These are phyloP conservation scores for Panicum virgatum DNA, from an alignment of 202 grass and related monocot genomes.

Conservation along the genomic window DNA sequence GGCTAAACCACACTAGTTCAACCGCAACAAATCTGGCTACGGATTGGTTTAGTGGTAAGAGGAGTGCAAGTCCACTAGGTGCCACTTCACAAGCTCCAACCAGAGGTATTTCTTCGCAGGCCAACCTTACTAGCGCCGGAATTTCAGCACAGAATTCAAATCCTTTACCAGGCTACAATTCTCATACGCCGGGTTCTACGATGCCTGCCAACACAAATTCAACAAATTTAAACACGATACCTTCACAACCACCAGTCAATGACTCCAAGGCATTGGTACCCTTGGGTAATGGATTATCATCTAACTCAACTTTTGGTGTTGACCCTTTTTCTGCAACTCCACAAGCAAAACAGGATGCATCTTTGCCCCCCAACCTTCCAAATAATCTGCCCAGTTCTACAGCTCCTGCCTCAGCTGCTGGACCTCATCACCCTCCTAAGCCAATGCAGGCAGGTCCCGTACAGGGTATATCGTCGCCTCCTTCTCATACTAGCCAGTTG, in stretches of 20 bases:
- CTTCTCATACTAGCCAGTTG: constrained; percentile 49
- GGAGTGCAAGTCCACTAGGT: constrained; percentile 54
- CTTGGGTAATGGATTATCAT: constrained; percentile 65
- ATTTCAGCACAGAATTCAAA: constrained; percentile 37
- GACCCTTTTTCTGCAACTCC: constrained; percentile 59
- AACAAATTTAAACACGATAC: constrained; percentile 36
- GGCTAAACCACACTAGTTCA: constrained; percentile 53
- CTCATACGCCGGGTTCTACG: constrained; percentile 28
- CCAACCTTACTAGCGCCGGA: constrained; percentile 52
- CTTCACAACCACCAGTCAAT: constrained; percentile 52
- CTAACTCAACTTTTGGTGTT: constrained; percentile 60
- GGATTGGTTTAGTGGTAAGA: constrained; percentile 86
- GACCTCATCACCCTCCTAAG: constrained; percentile 51
- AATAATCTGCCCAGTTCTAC: constrained; percentile 47
- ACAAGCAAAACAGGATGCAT: constrained; percentile 45
- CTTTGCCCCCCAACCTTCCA: constrained; percentile 32
- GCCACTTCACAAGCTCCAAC: constrained; percentile 54
- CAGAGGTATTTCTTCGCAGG: constrained; percentile 46
- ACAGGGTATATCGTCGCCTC: constrained; percentile 47
- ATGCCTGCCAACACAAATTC: constrained; percentile 33
- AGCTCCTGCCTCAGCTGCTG: constrained; percentile 37
- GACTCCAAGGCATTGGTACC: constrained; percentile 65
- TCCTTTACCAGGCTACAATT: constrained; percentile 37
- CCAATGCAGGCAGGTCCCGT: constrained; percentile 38
- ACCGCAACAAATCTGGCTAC: constrained; percentile 59